A percentile compares a stretch with the other conserved stretches of the same genome.
phyloP scores from a whole-genome alignment of 306 rosid species.

The Quercus aquifolioides region DNA sequence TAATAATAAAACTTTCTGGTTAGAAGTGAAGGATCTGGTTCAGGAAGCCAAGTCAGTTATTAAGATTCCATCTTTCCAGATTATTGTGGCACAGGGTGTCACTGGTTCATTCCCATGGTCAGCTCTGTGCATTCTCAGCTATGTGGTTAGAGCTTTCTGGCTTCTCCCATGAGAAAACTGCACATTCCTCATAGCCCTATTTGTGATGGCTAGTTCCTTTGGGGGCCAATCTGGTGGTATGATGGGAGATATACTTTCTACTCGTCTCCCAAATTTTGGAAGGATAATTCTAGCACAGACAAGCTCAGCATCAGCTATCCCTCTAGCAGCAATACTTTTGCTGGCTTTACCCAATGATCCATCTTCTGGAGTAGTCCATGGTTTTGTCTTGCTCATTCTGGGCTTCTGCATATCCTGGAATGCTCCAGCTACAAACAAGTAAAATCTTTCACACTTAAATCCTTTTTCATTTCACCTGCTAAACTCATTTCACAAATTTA shows the following conservation, averaged over 20 bases:
- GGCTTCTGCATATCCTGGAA: conserved; percentile 90
- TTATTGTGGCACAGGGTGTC: conserved; percentile 84
- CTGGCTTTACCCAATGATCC: conserved; percentile 61
- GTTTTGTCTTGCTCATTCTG: conserved; percentile 50
- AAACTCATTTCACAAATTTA: background rate
- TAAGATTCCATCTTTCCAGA: conserved; percentile 78
- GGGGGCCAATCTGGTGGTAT: conserved; percentile 89
- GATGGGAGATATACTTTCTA: conserved; percentile 79
- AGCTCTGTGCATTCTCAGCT: conserved; percentile 72
- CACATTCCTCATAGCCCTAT: conserved; percentile 63
- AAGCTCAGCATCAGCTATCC: conserved; percentile 85
- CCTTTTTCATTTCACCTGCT: background rate
- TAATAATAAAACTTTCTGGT: conserved; percentile 45
- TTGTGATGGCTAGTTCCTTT: conserved; percentile 63
- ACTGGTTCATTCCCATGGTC: conserved; percentile 96
- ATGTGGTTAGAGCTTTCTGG: conserved; percentile 98
- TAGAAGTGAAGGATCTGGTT: conserved; percentile 59
- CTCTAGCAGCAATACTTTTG: conserved; percentile 75
- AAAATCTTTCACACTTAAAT: conserved; percentile 17
- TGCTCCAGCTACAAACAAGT: conserved; percentile 91
- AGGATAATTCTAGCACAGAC: conserved; percentile 85
- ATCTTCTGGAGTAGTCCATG: conserved; percentile 48
- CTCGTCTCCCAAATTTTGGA: conserved; percentile 64
- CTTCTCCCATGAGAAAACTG: conserved; percentile 72
- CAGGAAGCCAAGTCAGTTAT: conserved; percentile 66